Percentiles rank a stretch among this genome's conserved stretches.
These are phyloP conservation scores for Didymella pinodella DNA, from an alignment of 2,329 filamentous ascomycete species.

Conservation along the genomic window DNA sequence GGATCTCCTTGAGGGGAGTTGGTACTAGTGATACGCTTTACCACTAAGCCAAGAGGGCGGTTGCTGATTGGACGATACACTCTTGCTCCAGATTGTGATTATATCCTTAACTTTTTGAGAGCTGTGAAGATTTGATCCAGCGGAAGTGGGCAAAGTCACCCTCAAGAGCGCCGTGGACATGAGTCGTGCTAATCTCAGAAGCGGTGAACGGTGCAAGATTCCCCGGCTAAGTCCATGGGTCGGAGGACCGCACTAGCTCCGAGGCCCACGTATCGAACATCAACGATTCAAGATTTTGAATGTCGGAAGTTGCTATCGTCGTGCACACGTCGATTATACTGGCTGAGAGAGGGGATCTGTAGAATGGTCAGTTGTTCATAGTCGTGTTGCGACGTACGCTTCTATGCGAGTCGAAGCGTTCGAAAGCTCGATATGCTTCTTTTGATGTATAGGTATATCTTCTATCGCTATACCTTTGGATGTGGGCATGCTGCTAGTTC, in stretches of 20 bases:
- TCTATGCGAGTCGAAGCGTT: background rate
- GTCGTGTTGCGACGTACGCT: background rate
- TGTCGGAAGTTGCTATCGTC: background rate
- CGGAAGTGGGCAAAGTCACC: no score
- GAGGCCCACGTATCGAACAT: background rate
- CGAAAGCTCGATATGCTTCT: background rate
- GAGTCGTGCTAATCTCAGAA: background rate
- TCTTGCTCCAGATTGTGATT: no score
- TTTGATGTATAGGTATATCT: background rate
- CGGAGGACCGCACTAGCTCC: background rate
- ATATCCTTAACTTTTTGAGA: no score
- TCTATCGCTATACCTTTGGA: no score
- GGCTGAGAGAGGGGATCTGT: background rate
- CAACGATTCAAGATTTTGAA: background rate
- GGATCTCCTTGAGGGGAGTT: background rate
- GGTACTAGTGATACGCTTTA: constrained; percentile 24
- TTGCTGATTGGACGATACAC: constrained; percentile 18
- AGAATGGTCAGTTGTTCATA: background rate
- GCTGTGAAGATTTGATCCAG: no score
- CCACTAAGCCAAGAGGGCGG: constrained; percentile 25
- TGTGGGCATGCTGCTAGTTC: background rate
- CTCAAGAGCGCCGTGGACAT: background rate
- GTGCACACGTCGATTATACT: background rate
- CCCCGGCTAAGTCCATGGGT: background rate
- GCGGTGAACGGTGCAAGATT: constrained; percentile 3